Evolutionary conservation across 768 basidiomycete genomes (phyloP), one percentile per base, ranked within the genome.

Genomic region (Panellus pusillus): DNA sequence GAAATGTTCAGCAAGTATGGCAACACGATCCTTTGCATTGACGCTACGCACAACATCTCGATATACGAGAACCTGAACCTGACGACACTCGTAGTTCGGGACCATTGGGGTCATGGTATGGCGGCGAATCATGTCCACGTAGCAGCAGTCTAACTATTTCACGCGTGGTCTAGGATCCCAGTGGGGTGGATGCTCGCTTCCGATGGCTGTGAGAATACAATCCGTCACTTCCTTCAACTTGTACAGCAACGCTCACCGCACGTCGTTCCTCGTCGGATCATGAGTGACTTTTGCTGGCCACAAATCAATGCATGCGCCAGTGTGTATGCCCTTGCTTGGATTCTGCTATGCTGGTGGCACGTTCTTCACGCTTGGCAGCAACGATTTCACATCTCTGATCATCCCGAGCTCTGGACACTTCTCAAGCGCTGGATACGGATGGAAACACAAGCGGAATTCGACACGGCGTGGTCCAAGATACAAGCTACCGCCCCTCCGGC

Each of bases 341-440:
- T 66, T 17, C 46, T 60, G 3, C 44, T 68, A 2, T 68, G 66
- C 57, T 66, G 65, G 64, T 68, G 66, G 68, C 68, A 69, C 44
- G 62, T 68, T 35, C 61, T 68, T 6, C 68, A 68, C 46, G 62
- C 66, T 2, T 68, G 66, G 66, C 63, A 67, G 39, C 63, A 68
- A 46, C 64, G 65, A 38, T 54, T 69, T 42, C 40, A 29, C 20
- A 52, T 44, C 24, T 6, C 40, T 18, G 42, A 35, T 6, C n/a
- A 44, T 20, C 48, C 60, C 8, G 52, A 61, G 15, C 52, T 69
- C 1, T 68, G 65, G 68, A 41, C 43, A 14, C 45, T 36, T 7
- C 55, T 68, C 17, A 64, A 68, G 44, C 15, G 14, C 9, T 62
- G 57, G 63, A 50, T 68, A 13, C 54, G 60, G 0, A 55, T 67